Conservation (phyloP, 139 green algal species). For the Pseudopediastrum boryanum region DNA sequence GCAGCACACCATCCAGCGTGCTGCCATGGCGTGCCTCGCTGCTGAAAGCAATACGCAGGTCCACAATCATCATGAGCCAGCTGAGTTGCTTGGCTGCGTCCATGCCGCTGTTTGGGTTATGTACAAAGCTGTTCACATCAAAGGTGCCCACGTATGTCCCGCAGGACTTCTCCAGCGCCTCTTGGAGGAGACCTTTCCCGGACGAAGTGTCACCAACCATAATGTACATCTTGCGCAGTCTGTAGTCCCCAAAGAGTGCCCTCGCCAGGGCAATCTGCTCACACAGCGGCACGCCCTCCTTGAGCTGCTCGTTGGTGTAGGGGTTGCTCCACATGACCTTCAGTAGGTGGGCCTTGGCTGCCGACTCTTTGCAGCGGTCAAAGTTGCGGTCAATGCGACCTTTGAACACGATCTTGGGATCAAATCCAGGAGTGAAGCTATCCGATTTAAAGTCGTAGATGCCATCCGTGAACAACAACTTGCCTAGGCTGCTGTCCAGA, state of each 20-base stretch:
- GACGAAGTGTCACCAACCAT: neutral
- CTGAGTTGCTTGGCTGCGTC: conserved; percentile 9
- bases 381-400: conserved; percentile 16
- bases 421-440: conserved; percentile 16
- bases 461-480: conserved; percentile 12
- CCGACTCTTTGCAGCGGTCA: neutral
- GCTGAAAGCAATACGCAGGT: conserved; percentile 8
- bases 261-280: conserved; percentile 17
- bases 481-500: conserved; percentile 7
- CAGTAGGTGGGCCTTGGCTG: neutral
- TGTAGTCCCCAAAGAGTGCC: conserved; percentile 1
- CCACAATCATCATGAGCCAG: conserved; percentile 19
- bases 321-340: conserved; percentile 9
- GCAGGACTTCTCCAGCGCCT: conserved; percentile 4
- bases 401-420: conserved; percentile 1
- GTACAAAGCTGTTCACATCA: conserved; percentile 10
- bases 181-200: neutral
- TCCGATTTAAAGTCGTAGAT: conserved; percentile 18
- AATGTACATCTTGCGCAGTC: conserved; percentile 8
- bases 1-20: neutral
- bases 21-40: neutral
- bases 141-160: conserved; percentile 12
- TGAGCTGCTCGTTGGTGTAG: conserved; percentile 15
- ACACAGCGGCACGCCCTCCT: conserved; percentile 15
- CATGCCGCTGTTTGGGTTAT: conserved; percentile 11